phyloP scores from a whole-genome alignment of 257 asterid species.

The Dorcoceras hygrometricum region DNA sequence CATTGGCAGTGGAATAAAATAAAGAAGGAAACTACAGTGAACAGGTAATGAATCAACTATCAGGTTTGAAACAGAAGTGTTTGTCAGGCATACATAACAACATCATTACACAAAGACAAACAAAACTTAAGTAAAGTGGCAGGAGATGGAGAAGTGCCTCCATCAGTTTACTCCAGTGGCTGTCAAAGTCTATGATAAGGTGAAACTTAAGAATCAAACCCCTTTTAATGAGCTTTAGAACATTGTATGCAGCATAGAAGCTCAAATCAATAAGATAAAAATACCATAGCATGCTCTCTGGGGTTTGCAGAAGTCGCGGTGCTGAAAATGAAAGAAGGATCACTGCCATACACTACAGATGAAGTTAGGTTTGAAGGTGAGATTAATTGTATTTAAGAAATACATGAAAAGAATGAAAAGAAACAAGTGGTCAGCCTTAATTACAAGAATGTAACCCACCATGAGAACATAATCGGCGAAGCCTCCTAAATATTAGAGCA shows the following conservation, averaged over 20 bases:
- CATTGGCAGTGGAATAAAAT: constrained; percentile 17
- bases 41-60: constrained; percentile 13
- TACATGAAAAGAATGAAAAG: constrained; percentile 17
- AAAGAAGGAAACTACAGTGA: constrained; percentile 15
- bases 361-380: constrained; percentile 34
- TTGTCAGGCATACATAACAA: neutral
- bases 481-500: constrained; percentile 88
- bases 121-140: neutral
- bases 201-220: constrained; percentile 2
- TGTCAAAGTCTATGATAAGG: constrained; percentile 4
- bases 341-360: constrained; percentile 79
- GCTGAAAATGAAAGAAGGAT: constrained; percentile 86
- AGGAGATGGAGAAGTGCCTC: constrained; percentile 4
- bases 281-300: constrained; percentile 84
- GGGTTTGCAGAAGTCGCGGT: constrained; percentile 98
- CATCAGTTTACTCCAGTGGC: constrained; percentile 16
- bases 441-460: constrained; percentile 38
- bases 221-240: neutral
- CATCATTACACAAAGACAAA: neutral
- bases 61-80: neutral
- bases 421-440: constrained; percentile 13
- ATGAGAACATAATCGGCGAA: constrained; percentile 87
- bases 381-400: constrained; percentile 17
- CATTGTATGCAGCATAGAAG: constrained; percentile 19
- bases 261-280: constrained; percentile 23